Evolutionary conservation across 768 basidiomycete species (phyloP), one percentile per base, ranked within the genome.

Genomic region (Mycena albidolilacea): DNA sequence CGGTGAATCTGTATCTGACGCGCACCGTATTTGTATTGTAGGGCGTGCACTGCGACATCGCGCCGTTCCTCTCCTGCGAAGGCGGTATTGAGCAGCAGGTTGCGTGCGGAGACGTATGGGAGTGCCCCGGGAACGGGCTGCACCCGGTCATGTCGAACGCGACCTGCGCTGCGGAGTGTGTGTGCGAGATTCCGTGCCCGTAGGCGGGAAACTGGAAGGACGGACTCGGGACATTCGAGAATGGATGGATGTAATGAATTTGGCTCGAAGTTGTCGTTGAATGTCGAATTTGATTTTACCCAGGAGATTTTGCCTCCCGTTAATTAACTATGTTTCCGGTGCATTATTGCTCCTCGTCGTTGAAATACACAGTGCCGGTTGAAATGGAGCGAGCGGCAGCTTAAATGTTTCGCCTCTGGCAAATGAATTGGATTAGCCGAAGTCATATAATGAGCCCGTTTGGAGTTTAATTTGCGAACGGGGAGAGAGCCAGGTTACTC

Each of bases 161-260:
- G 10, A 66, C 64, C 12, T 71, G 70, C 44, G 64, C 58, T 0
- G n/a, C 35, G 39, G 21, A 66, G 30, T 71, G 70, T 61, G 64
- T 66, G 8, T 71, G 70, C 41, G 59, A 60, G 9, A 61, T 71
- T 54, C 70, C 70, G 39, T 71, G 70, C 70, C 64, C 70, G n/a
- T 71, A 17, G 7, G n/a, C 57, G 6, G 35, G 4, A 10, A 12
- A 17, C 5, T 19, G 50, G 21, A 21, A 23, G 23, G 23, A 23
- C 23, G 23, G 23, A 23, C 23, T 23, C 23, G 23, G 23, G 23
- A 23, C 1, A 23, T 23, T 23, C 23, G 50, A 8, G 19, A 9
- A 19, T 52, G 41, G 41, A 43, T 43, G 41, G 4, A 30, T 30
- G 2, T 1, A 30, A 30, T 30, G 30, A 4, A 0, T 3, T 30